A percentile compares a stretch with the other conserved stretches of the same genome.
These are phyloP conservation scores for Glomus cerebriforme DNA, from an alignment of 192 early-diverging fungal genomes.

Conservation along the genomic window DNA sequence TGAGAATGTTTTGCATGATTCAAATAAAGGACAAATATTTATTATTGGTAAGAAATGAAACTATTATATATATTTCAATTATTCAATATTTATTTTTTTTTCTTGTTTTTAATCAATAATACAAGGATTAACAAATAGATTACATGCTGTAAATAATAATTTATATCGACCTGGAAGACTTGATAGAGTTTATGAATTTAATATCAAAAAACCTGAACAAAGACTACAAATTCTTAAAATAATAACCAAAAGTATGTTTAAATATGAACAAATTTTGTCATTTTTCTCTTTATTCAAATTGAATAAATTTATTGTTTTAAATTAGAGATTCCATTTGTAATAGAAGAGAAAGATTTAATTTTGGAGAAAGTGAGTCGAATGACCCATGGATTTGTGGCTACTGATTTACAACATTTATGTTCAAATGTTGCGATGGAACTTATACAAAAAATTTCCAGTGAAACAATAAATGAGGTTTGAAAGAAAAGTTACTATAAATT, in stretches of 20 bases:
- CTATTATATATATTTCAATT: too few relatives aligned
- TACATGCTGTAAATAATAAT: constrained; percentile 50
- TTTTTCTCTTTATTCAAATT: too few relatives aligned
- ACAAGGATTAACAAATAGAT: constrained; percentile 54
- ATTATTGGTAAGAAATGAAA: constrained; percentile 45
- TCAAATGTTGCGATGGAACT: constrained; percentile 48
- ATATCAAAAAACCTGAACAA: constrained; percentile 50
- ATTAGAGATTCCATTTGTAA: constrained; percentile 53
- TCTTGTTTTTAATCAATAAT: neutral
- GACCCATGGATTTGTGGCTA: constrained; percentile 80
- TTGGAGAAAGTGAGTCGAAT: constrained; percentile 47
- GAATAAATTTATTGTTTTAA: neutral
- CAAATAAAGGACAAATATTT: constrained; percentile 36
- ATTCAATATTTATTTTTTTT: neutral
- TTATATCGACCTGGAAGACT: constrained; percentile 64
- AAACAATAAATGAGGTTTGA: constrained; percentile 27
- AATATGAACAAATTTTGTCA: neutral
- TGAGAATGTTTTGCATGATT: neutral
- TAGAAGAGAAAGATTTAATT: constrained; percentile 36
- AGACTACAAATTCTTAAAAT: constrained; percentile 43
- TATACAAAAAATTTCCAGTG: constrained; percentile 34
- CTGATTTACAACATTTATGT: constrained; percentile 76
- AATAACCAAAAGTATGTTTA: constrained; percentile 43
- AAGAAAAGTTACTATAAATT: constrained; percentile 33
- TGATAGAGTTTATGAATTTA: constrained; percentile 49